Percentiles rank a stretch among this genome's conserved stretches.
Conservation (phyloP, 352 stramenopile species). For the Phytopythium boreale region DNA sequence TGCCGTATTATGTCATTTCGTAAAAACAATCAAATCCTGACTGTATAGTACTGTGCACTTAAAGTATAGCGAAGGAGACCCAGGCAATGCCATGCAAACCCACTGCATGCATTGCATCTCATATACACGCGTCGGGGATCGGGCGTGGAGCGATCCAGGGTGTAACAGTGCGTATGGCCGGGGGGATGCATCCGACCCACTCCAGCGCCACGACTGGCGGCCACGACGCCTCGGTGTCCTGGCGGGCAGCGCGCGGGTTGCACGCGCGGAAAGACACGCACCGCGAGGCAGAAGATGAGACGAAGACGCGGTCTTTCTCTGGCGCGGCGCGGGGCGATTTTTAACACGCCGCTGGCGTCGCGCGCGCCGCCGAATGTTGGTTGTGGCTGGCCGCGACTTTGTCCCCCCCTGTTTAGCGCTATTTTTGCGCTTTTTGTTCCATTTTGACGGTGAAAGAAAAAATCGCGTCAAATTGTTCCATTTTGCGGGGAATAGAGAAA, state of each 20-base stretch:
- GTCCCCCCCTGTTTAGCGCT: not conserved
- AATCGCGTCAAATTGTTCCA: too few species aligned
- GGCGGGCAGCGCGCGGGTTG: not conserved
- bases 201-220: not conserved
- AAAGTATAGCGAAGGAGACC: too few species aligned
- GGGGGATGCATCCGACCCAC: too few species aligned
- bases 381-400: not conserved
- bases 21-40: not conserved
- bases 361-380: not conserved
- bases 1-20: not conserved
- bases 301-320: not conserved
- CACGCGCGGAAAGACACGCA: constrained; percentile 1
- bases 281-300: not conserved
- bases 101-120: too few species aligned
- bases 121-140: too few species aligned
- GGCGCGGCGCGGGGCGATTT: not conserved
- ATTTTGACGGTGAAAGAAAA: too few species aligned
- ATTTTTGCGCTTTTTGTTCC: not conserved
- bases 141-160: too few species aligned
- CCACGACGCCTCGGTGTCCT: constrained; percentile 2
- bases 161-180: too few species aligned
- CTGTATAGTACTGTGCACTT: too few species aligned
- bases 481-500: too few species aligned
- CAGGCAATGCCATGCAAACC: too few species aligned
- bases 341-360: not conserved